Percentiles rank a stretch among this genome's conserved stretches.
Evolutionary conservation across 768 basidiomycete genomes (phyloP).

Genomic region (Trametes sanguinea): DNA sequence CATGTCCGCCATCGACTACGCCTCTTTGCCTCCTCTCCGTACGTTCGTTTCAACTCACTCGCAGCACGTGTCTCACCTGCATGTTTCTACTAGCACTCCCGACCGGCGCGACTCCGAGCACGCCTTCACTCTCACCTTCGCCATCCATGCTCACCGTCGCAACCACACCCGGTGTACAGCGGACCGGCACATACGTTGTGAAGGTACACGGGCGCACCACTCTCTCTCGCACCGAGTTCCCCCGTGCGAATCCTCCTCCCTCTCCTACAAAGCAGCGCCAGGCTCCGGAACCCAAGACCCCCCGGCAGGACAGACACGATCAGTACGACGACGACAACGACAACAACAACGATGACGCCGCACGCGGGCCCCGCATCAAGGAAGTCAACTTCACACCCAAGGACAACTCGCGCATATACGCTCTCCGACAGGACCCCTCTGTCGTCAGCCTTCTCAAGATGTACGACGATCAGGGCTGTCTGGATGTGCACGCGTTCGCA

Average conservation of each 20-base stretch:
- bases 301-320: conserved; percentile 11
- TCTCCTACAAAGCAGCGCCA: conserved; percentile 26
- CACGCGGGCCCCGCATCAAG: conserved; percentile 29
- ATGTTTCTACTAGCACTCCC: conserved; percentile 40
- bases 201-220: conserved; percentile 66
- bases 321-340: conserved; percentile 27
- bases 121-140: conserved; percentile 17
- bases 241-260: conserved; percentile 52
- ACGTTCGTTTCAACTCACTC: conserved; percentile 35
- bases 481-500: conserved; percentile 64
- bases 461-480: conserved; percentile 72
- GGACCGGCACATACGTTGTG: conserved; percentile 69
- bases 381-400: conserved; percentile 42
- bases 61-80: background rate
- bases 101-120: background rate
- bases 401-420: conserved; percentile 53
- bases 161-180: conserved; percentile 47
- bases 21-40: conserved; percentile 70
- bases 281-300: conserved; percentile 30
- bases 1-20: conserved; percentile 56
- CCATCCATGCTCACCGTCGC: conserved; percentile 19
- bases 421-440: conserved; percentile 75
- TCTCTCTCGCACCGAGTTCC: conserved; percentile 65
- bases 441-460: conserved; percentile 72
- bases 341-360: conserved; percentile 1